These are phyloP conservation scores for Talaromyces sp. DNA, from an alignment of 2,329 filamentous ascomycete genomes.

Conservation along the genomic window DNA sequence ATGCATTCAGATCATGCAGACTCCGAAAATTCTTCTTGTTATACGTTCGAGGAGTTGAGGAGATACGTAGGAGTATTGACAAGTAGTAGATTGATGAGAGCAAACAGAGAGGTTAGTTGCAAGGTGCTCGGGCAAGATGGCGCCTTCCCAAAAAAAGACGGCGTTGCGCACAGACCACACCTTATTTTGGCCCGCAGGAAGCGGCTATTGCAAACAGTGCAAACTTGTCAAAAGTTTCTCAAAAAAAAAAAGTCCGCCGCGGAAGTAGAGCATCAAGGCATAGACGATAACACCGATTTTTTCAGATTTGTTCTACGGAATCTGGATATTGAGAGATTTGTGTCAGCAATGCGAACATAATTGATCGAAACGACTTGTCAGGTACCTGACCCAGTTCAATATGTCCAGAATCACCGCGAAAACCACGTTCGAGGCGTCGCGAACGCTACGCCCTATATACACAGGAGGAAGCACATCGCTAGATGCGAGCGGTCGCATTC, in stretches of 20 bases:
- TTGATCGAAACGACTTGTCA: conserved; percentile 16
- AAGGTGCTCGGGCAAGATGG: not conserved
- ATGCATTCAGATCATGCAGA: not conserved
- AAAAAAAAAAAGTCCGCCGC: conserved; percentile 30
- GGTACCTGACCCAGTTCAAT: conserved; percentile 16
- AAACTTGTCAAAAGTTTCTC: conserved; percentile 15
- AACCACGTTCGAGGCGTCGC: conserved; percentile 82
- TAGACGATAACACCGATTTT: not conserved
- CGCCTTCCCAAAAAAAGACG: conserved; percentile 16
- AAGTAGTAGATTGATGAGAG: not conserved
- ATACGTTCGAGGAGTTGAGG: not conserved
- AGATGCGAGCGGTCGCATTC: conserved; percentile 73
- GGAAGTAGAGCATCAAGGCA: not conserved
- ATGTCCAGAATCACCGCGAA: conserved; percentile 60
- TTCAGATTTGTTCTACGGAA: not conserved
- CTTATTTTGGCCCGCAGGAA: conserved; percentile 33
- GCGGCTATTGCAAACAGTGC: conserved; percentile 35
- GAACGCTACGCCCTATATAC: conserved; percentile 87
- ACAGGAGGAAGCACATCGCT: conserved; percentile 85
- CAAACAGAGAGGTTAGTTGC: not conserved
- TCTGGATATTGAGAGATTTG: not conserved
- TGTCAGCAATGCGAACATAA: conserved; percentile 12
- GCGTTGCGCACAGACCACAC: conserved; percentile 28
- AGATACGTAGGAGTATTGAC: not conserved
- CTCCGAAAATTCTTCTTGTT: not conserved